Evolutionary conservation across 2,329 filamentous ascomycete species (phyloP), one percentile per base, ranked within the genome.

Genomic region (Raffaelea albimanens): DNA sequence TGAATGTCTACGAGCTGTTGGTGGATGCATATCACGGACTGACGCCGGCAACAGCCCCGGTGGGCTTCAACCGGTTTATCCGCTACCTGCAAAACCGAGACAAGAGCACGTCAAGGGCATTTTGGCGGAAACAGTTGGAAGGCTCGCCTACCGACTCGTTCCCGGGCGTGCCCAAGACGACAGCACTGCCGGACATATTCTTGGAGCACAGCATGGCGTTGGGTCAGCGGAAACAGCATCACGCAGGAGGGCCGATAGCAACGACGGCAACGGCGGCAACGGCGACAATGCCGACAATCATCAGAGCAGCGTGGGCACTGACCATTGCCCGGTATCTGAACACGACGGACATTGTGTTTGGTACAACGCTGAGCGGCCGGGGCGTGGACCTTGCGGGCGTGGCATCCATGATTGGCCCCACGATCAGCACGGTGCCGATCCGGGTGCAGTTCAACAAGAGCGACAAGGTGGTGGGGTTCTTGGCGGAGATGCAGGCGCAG

Each of bases 401-500:
- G 52, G 72, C 78, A 50, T 63, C 75, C 50, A 79, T 81, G 43
- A 72, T 78, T 50, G 78, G 76, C 0, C 77, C 77, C 1, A 78
- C 78, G 69, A 78, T 81, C 52, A 73, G 76, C 2, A 82, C 78
- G 0, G 68, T 82, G 2, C 78, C 78, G 0, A 63, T 81, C 7
- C 70, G 75, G 16, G 63, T 80, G 1, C 62, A 63, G 1, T 58
- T 78, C 2, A 63, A 70, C 44, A 16, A 19, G 57, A 63, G 68
- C 4, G 56, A 59, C 0, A 66, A 65, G 0, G 65, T 79, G 2
- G 56, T 59, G 0, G 68, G 78, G 41, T 83, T 75, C 52, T 46
- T 59, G 20, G 21, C 42, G 2, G 29, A n/a, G 0, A 48, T 60
- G 10, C 51, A 53, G 19, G 39, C 47, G 10, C 50, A 55, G 14